A percentile compares a stretch with the other conserved stretches of the same genome.
These are phyloP conservation scores for Aspergillus fijiensis DNA, from an alignment of 2,329 filamentous ascomycete genomes.

Conservation along the genomic window DNA sequence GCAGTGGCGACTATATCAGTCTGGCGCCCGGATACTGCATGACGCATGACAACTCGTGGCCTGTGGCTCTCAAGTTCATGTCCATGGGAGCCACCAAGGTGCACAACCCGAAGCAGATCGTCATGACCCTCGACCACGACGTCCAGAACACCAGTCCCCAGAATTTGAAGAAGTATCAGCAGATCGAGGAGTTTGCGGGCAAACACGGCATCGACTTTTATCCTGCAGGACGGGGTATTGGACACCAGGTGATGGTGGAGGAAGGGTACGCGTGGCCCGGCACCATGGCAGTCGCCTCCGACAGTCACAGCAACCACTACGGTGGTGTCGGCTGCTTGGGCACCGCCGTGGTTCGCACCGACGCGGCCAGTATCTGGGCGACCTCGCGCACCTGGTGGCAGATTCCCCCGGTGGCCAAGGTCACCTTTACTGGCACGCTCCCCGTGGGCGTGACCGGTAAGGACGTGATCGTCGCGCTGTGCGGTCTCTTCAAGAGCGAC, in stretches of 20 bases:
- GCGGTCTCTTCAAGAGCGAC: constrained; percentile 80
- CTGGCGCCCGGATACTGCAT: constrained; percentile 72
- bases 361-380: constrained; percentile 82
- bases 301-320: constrained; percentile 75
- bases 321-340: constrained; percentile 75
- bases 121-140: constrained; percentile 85
- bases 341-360: constrained; percentile 80
- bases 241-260: constrained; percentile 76
- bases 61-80: constrained; percentile 77
- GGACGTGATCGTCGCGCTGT: constrained; percentile 88
- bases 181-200: constrained; percentile 79
- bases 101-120: constrained; percentile 69
- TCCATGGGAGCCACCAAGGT: constrained; percentile 75
- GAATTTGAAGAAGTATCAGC: constrained; percentile 78
- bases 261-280: constrained; percentile 83
- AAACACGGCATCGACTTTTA: constrained; percentile 77
- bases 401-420: constrained; percentile 77
- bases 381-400: constrained; percentile 86
- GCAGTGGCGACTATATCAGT: constrained; percentile 79
- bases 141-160: constrained; percentile 77
- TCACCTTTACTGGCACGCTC: constrained; percentile 73
- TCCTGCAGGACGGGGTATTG: constrained; percentile 75
- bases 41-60: constrained; percentile 84
- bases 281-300: constrained; percentile 73
- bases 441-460: constrained; percentile 85